These are phyloP conservation scores for Gossypium laxum DNA, from an alignment of 441 rosid species.

Conservation along the genomic window DNA sequence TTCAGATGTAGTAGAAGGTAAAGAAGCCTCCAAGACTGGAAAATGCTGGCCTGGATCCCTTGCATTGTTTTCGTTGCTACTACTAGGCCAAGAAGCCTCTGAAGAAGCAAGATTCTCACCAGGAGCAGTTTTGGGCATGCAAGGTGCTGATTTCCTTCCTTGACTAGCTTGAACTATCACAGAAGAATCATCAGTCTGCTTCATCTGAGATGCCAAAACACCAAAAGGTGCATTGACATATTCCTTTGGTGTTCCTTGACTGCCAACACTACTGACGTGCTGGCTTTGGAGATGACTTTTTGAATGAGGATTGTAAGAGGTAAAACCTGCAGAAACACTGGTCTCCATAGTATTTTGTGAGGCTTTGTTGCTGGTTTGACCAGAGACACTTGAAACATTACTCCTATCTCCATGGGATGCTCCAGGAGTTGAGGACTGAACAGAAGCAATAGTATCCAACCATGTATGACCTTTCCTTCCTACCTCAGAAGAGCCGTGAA, in stretches of 20 bases:
- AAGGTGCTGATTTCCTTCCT: slow-evolving; percentile 20
- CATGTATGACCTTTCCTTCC: slow-evolving; percentile 30
- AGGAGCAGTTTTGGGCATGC: slow-evolving; percentile 18
- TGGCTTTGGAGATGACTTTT: slow-evolving; percentile 38
- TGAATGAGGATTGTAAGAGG: slow-evolving; percentile 35
- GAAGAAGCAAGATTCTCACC: slow-evolving; percentile 22
- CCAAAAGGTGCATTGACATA: slow-evolving; percentile 28
- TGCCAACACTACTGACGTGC: slow-evolving; percentile 21
- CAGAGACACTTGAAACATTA: slow-evolving; percentile 21
- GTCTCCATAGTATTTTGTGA: slow-evolving; percentile 19
- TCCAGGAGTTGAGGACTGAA: slow-evolving; percentile 35
- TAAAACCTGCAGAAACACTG: slow-evolving; percentile 22
- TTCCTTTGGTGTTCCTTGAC: slow-evolving; percentile 25
- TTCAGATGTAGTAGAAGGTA: slow-evolving; percentile 26
- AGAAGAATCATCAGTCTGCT: slow-evolving; percentile 30
- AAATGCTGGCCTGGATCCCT: slow-evolving; percentile 34
- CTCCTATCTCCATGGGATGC: slow-evolving; percentile 31
- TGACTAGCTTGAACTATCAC: slow-evolving; percentile 34
- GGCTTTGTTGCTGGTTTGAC: slow-evolving; percentile 21
- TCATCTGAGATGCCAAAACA: slow-evolving; percentile 31
- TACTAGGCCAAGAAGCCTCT: slow-evolving; percentile 23
- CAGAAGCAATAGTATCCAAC: slow-evolving; percentile 36
- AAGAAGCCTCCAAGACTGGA: slow-evolving; percentile 39
- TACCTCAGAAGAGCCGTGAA: slow-evolving; percentile 25
- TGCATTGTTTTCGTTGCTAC: slow-evolving; percentile 22